These are phyloP conservation scores for Candida michaelii DNA, from an alignment of 805 yeast genomes.

Conservation along the genomic window DNA sequence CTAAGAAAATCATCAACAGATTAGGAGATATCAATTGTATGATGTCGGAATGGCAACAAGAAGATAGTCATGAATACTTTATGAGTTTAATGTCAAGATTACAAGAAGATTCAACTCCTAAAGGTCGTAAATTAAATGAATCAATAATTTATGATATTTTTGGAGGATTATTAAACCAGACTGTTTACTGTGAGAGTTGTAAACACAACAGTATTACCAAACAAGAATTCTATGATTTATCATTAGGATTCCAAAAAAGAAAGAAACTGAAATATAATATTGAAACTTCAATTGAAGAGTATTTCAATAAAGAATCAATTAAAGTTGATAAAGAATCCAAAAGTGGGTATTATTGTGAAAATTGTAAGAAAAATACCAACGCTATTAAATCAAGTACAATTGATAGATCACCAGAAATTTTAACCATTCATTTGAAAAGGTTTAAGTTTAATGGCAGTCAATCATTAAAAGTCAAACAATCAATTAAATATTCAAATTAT, in stretches of 20 bases:
- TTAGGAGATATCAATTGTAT: conserved; percentile 85
- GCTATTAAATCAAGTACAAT: conserved; percentile 78
- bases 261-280: conserved; percentile 53
- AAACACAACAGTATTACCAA: conserved; percentile 80
- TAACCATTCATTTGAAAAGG: conserved; percentile 83
- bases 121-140: conserved; percentile 77
- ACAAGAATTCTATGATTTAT: conserved; percentile 91
- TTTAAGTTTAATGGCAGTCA: conserved; percentile 79
- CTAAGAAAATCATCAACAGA: conserved; percentile 67
- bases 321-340: conserved; percentile 68
- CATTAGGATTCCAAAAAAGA: conserved; percentile 67
- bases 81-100: conserved; percentile 86
- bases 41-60: conserved; percentile 98
- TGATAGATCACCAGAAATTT: conserved; percentile 81
- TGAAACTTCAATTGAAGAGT: conserved; percentile 73
- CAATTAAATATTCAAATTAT: conserved; percentile 75
- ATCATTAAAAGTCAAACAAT: conserved; percentile 84
- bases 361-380: conserved; percentile 71
- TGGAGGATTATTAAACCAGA: conserved; percentile 86
- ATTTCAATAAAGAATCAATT: conserved; percentile 79
- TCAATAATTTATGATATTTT: conserved; percentile 89
- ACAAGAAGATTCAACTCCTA: conserved; percentile 92
- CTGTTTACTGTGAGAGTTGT: conserved; percentile 80
- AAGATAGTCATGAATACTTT: conserved; percentile 95
- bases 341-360: conserved; percentile 88